Evolutionary conservation across 1,284 basidiomycete species (phyloP), one percentile per base, ranked within the genome.

Genomic region (Puccinia coronata): DNA sequence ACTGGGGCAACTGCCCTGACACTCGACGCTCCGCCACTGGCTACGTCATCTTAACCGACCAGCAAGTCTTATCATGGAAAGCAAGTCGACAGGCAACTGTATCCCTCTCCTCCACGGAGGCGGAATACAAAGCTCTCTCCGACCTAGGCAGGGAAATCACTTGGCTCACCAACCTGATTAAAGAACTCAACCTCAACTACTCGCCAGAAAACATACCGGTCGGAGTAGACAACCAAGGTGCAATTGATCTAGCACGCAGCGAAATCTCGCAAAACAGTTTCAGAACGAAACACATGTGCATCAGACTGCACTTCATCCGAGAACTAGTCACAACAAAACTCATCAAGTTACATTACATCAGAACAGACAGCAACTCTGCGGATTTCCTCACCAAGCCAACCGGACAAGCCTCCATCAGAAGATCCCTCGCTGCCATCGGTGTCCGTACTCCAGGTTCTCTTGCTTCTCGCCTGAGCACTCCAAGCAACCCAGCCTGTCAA

Each of bases 211-310:
- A 5, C 18, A n/a, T 63, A 14, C 25, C 25, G n/a, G 14, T 76
- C 4, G 59, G 28, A n/a, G 31, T 39, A 3, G 55, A 61, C 0
- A 76, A 76, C 36, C 18, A 76, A 65, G 74, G 55, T 49, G 55
- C 57, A 12, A 57, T 59, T 16, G 55, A 49, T n/a, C 28, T 76
- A 28, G 41, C 74, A 3, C 36, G 63, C 31, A 41, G 36, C 34
- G 23, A 36, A 76, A 31, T 61, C 43, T 36, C n/a, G 28, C 16
- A n/a, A n/a, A n/a, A n/a, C n/a, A n/a, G n/a, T n/a, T n/a, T n/a
- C n/a, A n/a, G 23, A 23, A 61, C 73, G 5, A 76, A 65, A 49
- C 74, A 76, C 36, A 63, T 76, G 41, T 34, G 43, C 67, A 70
- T 70, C 23, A 23, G 34, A 2, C 49, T 51, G 18, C 70, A 72